These are phyloP conservation scores for Talaromyces stipitatus DNA, from an alignment of 495 filamentous ascomycete genomes.

Conservation along the genomic window DNA sequence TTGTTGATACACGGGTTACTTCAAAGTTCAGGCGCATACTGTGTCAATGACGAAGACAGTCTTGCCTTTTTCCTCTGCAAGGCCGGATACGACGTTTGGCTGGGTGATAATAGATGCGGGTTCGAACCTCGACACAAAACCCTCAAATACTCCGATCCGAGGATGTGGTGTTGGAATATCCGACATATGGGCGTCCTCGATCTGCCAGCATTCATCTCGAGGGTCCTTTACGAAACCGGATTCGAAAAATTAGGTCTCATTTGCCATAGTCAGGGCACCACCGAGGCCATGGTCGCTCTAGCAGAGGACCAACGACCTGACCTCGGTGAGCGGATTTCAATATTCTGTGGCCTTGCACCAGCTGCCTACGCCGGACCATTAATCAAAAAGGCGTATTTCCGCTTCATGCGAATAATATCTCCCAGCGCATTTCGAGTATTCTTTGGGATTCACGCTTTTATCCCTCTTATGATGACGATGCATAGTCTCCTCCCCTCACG, in stretches of 20 bases:
- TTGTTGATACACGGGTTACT: conserved; percentile 84
- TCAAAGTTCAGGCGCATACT: conserved; percentile 83
- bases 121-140: conserved; percentile 67
- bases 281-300: conserved; percentile 80
- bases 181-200: conserved; percentile 89
- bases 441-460: conserved; percentile 93
- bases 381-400: conserved; percentile 82
- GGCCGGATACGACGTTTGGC: conserved; percentile 92
- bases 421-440: conserved; percentile 69
- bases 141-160: conserved; percentile 65
- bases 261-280: conserved; percentile 88
- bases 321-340: conserved; percentile 72
- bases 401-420: conserved; percentile 79
- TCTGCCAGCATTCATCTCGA: conserved; percentile 78
- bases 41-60: conserved; percentile 81
- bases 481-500: conserved; percentile 53
- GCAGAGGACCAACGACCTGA: conserved; percentile 91
- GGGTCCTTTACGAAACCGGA: conserved; percentile 73
- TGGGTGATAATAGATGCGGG: conserved; percentile 92
- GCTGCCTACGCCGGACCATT: conserved; percentile 87
- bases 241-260: conserved; percentile 80
- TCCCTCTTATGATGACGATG: conserved; percentile 90
- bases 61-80: conserved; percentile 91
- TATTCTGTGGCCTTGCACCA: conserved; percentile 89
- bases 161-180: conserved; percentile 98